Evolutionary conservation across 2,329 filamentous ascomycete genomes (phyloP).

Genomic region (Fusarium xyrophilum): DNA sequence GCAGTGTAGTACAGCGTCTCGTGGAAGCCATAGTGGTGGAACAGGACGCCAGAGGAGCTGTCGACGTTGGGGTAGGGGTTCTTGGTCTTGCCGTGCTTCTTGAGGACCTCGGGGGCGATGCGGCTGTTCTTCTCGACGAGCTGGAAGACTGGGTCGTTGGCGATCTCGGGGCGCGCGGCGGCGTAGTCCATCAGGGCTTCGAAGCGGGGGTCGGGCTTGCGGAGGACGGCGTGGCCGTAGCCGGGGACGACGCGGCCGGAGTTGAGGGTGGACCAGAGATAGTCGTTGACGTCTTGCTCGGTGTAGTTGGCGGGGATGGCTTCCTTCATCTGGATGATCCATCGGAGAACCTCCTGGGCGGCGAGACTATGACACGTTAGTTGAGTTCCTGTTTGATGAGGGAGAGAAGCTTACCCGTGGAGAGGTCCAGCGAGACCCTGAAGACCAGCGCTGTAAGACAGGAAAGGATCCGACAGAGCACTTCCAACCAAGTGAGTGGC

Average conservation of each 20-base stretch:
- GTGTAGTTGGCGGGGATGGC: constrained; percentile 79
- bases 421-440: constrained; percentile 91
- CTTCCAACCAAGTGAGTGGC: constrained; percentile 94
- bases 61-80: constrained; percentile 98
- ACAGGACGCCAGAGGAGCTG: constrained; percentile 88
- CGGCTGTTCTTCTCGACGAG: constrained; percentile 93
- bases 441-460: constrained; percentile 94
- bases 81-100: constrained; percentile 97
- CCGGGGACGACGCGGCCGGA: constrained; percentile 93
- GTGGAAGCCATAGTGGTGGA: constrained; percentile 98
- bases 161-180: constrained; percentile 81
- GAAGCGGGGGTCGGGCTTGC: constrained; percentile 96
- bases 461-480: constrained; percentile 91
- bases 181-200: constrained; percentile 97
- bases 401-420: constrained; percentile 55
- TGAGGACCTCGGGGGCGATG: constrained; percentile 88
- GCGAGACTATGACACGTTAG: constrained; percentile 66
- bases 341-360: constrained; percentile 95
- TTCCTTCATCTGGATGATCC: constrained; percentile 96
- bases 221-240: constrained; percentile 93
- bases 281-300: constrained; percentile 82
- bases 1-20: constrained; percentile 94
- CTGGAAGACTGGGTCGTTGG: constrained; percentile 87
- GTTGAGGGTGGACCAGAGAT: constrained; percentile 92
- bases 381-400: accelerated